Evolutionary conservation across 306 rosid species (phyloP), one percentile per base, ranked within the genome.

Genomic region (Delonix regia): DNA sequence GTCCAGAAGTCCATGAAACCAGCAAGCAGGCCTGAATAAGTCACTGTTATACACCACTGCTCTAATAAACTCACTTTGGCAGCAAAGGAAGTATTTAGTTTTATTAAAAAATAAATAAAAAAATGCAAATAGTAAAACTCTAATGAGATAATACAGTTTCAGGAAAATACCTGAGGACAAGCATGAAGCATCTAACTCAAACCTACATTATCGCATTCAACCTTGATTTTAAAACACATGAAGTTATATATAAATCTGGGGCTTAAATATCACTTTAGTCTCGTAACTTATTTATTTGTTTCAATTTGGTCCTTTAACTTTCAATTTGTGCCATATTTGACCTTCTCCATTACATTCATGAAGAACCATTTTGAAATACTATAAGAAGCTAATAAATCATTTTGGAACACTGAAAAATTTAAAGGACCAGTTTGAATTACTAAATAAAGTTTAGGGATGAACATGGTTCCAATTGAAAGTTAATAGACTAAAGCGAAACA

Each of bases 11-110:
- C n/a, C 33, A 19, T 39, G 71, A 24, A 38, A 21, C 71, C 19
- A 65, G 4, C 11, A 65, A 11, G 71, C n/a, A 19, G 51, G 52
- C 71, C 19, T 39, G 71, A 16, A 28, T 16, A 22, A 57, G 74
- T 74, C 30, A n/a, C 48, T 39, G 52, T 49, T 53, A 59, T 51
- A 61, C 24, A 74, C 30, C 55, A 73, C 25, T 41, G 38, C 2
- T 49, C 49, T 42, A 66, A 51, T 41, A 39, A 76, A 72, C 73
- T 64, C 39, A 76, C 25, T 47, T 59, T 25, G 42, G 27, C 75
- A 62, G 79, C 24, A 11, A 65, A 38, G 33, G 33, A 75, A 66
- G 21, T 36, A n/a, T 77, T 64, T 27, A 63, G 7, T 22, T 51
- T 47, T 39, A 21, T 75, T 65, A 56, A 68, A 44, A n/a, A 70